Conservation (phyloP, 805 yeast genomes). For the Candida sakaeoensis region DNA sequence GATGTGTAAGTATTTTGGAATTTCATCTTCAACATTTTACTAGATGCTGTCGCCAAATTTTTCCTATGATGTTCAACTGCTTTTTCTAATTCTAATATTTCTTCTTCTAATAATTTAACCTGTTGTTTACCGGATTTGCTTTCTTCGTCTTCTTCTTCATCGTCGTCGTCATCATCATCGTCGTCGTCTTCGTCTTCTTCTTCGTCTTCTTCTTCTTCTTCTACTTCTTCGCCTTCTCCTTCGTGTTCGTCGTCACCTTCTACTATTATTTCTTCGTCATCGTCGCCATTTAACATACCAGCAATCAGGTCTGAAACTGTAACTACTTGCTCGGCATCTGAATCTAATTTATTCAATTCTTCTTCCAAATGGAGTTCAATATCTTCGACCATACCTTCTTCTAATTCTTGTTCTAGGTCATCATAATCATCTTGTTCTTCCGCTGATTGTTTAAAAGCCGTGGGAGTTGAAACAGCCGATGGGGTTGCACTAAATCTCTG, state of each 20-base stretch:
- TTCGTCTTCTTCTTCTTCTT: constrained; percentile 50
- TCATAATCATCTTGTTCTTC: constrained; percentile 33
- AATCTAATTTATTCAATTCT: constrained; percentile 52
- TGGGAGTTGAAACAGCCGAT: constrained; percentile 26
- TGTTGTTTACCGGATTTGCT: constrained; percentile 50
- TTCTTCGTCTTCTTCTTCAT: constrained; percentile 46
- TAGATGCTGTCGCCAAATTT: constrained; percentile 69
- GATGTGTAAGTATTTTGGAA: constrained; percentile 77
- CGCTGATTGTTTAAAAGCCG: constrained; percentile 19
- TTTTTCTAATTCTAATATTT: constrained; percentile 72
- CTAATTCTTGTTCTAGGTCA: constrained; percentile 37
- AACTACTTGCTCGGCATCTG: constrained; percentile 6
- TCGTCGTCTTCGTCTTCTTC: constrained; percentile 56
- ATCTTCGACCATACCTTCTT: constrained; percentile 16
- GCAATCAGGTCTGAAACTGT: constrained; percentile 7
- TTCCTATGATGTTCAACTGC: constrained; percentile 73
- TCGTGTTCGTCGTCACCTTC: constrained; percentile 34
- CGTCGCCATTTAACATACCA: constrained; percentile 9
- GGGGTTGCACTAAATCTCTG: constrained; percentile 22
- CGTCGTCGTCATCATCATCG: constrained; percentile 50
- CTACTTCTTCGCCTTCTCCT: constrained; percentile 42
- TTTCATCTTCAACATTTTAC: constrained; percentile 83
- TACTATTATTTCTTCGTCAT: constrained; percentile 9
- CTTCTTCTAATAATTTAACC: constrained; percentile 73
- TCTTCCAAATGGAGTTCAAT: constrained; percentile 42